phyloP scores from a whole-genome alignment of 2,329 filamentous ascomycete species.

The Colletotrichum eleusines region DNA sequence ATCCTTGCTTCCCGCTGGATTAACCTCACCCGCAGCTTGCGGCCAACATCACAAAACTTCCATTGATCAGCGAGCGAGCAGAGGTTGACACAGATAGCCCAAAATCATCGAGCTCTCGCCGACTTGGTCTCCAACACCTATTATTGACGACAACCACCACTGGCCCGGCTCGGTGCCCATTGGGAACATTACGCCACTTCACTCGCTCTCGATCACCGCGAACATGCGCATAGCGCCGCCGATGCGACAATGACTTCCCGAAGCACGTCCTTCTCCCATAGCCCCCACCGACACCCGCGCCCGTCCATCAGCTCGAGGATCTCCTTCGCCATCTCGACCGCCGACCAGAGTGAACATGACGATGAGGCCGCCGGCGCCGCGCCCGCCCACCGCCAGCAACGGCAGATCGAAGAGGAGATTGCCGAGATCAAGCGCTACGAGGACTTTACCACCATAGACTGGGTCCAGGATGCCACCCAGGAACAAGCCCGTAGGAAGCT shows the following conservation, averaged over 20 bases:
- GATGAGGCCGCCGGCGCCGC: conserved; percentile 56
- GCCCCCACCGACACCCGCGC: conserved; percentile 53
- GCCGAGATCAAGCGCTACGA: conserved; percentile 98
- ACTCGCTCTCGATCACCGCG: conserved; percentile 41
- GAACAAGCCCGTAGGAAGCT: conserved; percentile 87
- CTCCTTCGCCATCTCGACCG: conserved; percentile 74
- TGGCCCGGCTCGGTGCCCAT: neutral
- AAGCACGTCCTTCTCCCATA: conserved; percentile 66
- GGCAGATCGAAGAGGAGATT: conserved; percentile 91
- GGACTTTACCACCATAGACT: conserved; percentile 99
- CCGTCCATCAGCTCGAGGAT: conserved; percentile 74
- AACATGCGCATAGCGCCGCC: conserved; percentile 55
- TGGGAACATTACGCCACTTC: neutral
- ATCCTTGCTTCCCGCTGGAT: conserved; percentile 8
- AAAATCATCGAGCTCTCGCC: neutral
- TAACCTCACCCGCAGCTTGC: conserved; percentile 28
- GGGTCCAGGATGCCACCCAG: conserved; percentile 96
- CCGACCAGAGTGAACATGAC: conserved; percentile 71
- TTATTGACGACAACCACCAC: neutral
- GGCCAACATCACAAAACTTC: conserved; percentile 2
- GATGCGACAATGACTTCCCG: conserved; percentile 60
- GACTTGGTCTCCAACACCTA: neutral
- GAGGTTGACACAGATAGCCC: neutral
- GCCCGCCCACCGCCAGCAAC: conserved; percentile 55
- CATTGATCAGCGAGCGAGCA: conserved; percentile 20